These are phyloP conservation scores for Globisporangium middletonii DNA, from an alignment of 352 stramenopile species.

Conservation along the genomic window DNA sequence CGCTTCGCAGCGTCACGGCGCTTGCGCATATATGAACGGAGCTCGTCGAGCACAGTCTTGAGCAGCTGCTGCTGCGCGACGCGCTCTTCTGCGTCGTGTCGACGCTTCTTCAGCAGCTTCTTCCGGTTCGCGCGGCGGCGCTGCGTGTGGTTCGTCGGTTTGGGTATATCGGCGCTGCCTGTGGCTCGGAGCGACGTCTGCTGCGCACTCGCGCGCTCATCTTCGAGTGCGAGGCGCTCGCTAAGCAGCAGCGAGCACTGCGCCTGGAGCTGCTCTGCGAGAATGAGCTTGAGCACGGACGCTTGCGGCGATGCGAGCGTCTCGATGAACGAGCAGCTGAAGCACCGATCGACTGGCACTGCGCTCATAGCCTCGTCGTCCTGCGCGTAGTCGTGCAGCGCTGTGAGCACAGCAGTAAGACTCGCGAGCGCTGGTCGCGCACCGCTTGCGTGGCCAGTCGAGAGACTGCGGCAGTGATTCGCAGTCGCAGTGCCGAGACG, in stretches of 20 bases:
- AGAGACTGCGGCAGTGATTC: conserved; percentile 12
- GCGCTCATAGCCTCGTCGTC: not conserved
- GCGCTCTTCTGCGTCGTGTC: conserved; percentile 30
- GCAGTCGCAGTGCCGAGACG: conserved; percentile 10
- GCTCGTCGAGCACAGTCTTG: conserved; percentile 33
- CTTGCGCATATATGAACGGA: conserved; percentile 22
- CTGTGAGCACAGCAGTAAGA: conserved; percentile 7
- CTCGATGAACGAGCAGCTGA: conserved; percentile 38
- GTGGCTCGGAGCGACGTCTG: not conserved
- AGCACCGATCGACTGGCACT: conserved; percentile 27
- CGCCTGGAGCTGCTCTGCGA: conserved; percentile 69
- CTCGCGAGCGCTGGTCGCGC: conserved; percentile 1
- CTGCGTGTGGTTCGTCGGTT: conserved; percentile 37
- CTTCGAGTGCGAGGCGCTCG: conserved; percentile 41
- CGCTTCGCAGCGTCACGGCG: conserved; percentile 19
- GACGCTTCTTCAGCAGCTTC: conserved; percentile 59
- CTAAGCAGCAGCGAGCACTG: conserved; percentile 63
- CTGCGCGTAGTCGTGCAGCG: conserved; percentile 1
- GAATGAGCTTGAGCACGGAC: conserved; percentile 51
- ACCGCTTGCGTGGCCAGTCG: not conserved
- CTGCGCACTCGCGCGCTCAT: conserved; percentile 15
- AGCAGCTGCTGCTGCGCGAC: conserved; percentile 33
- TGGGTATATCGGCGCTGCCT: not conserved
- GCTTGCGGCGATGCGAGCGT: conserved; percentile 37
- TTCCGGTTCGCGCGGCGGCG: conserved; percentile 57